Evolutionary conservation across 345 rosid genomes (phyloP).

Genomic region (Populus euphratica): DNA sequence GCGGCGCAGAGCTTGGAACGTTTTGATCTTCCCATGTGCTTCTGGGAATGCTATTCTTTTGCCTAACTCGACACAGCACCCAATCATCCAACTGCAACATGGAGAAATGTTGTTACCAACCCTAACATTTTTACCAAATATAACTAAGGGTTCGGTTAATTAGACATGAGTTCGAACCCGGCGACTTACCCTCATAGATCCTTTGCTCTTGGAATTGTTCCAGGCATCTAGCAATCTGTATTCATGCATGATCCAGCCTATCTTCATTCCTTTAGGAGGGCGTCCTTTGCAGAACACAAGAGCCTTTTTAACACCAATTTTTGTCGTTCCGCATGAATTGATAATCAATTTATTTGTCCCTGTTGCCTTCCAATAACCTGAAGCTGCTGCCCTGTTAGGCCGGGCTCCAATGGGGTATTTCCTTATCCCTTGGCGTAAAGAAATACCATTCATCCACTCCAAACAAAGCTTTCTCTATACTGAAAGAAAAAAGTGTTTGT

Average conservation of each 20-base stretch:
- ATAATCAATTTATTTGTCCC: conserved; percentile 21
- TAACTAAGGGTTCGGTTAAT: background rate
- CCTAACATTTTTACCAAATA: background rate
- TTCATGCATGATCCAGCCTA: conserved; percentile 37
- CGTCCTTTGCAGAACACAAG: conserved; percentile 34
- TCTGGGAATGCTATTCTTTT: conserved; percentile 12
- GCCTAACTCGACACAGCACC: conserved; percentile 27
- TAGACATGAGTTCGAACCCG: background rate
- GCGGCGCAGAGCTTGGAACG: conserved; percentile 6
- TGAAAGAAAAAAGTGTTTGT: background rate
- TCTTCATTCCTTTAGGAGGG: conserved; percentile 29
- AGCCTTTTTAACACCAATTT: background rate
- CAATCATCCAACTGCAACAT: conserved; percentile 27
- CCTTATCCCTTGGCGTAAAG: conserved; percentile 38
- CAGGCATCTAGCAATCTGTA: conserved; percentile 17
- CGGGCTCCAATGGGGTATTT: conserved; percentile 37
- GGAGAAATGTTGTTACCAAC: background rate
- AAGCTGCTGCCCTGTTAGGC: conserved; percentile 32
- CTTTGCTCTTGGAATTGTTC: conserved; percentile 7
- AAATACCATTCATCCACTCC: conserved; percentile 38
- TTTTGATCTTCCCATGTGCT: conserved; percentile 28
- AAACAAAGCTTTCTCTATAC: conserved; percentile 19
- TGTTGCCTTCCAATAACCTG: conserved; percentile 31
- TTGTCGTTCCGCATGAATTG: background rate
- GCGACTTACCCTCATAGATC: conserved; percentile 20